Base-by-base conservation (phyloP, 306 rosid species). In the Malus sieversii region DNA sequence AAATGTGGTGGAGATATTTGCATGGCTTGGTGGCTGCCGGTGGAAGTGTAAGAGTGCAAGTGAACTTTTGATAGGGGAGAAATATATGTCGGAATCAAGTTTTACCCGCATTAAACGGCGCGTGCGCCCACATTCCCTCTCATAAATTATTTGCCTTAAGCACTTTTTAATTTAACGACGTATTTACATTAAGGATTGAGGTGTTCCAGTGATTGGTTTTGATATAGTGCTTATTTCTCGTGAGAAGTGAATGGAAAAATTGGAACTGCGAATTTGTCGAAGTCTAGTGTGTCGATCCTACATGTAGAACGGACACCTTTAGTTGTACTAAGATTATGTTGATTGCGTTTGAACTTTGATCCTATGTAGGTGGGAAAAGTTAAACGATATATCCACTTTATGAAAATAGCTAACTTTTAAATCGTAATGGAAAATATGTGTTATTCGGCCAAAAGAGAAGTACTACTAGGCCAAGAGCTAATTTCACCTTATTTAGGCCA, bases 281-380 rank as follows among this genome's bases (percentile, higher is more conserved):
- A 5, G 3, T 48, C 8, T 18, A 15, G 6, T 4, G 18, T 42
- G 20, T 15, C 20, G 6, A 48, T 4, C 3, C 6, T 15, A 18
- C 19, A 15, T 15, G 3, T 48, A 15, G 8, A 18, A 2, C 3
- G 5, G 6, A 5, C 8, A 5, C 0, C 20, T 16, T 48, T 48
- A 48, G 0, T 4, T 0, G 3, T 15, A 48, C 3, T 48, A 0
- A 0, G 0, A 48, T 5, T 1, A 48, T 1, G 20, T 48, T 48
- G 3, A 48, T 48, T 15, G 3, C 19, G 55, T 48, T 48, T 48
- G 6, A 0, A 48, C 0, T 15, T 48, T 48, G 0, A 1, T 0
- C 1, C 0, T 0, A 48, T 5, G 55, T 5, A 48, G 15, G 3
- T 0, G 8, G 3, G 0, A 48, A 48, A 48, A 5, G 3, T 15